Evolutionary conservation across 306 rosid genomes (phyloP).

Genomic region (Acacia melanoxylon): DNA sequence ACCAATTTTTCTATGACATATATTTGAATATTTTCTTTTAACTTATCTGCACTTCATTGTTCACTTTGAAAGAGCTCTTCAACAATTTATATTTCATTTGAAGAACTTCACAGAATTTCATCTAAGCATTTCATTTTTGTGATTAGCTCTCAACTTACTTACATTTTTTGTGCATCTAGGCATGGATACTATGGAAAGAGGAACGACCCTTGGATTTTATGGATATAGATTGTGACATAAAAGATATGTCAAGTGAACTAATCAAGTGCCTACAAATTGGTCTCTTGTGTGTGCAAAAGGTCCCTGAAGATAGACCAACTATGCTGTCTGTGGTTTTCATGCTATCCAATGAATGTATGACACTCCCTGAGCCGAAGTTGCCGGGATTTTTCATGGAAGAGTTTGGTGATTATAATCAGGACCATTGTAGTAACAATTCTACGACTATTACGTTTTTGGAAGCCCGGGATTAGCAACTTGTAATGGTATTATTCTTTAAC

Average conservation of each 20-base stretch:
- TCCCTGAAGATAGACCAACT: conserved; percentile 45
- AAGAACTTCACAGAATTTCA: too few relatives aligned
- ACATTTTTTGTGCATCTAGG: conserved; percentile 13
- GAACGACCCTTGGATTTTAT: conserved; percentile 24
- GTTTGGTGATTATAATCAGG: background rate
- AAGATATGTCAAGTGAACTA: conserved; percentile 23
- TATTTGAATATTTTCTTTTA: background rate
- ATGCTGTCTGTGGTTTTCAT: conserved; percentile 46
- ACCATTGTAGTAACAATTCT: background rate
- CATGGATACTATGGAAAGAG: conserved; percentile 37
- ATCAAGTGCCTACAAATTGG: conserved; percentile 50
- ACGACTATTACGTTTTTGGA: background rate
- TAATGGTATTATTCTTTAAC: too few relatives aligned
- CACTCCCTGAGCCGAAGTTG: conserved; percentile 28
- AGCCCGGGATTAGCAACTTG: background rate
- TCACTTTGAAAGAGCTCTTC: background rate
- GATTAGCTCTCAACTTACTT: background rate
- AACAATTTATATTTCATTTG: too few relatives aligned
- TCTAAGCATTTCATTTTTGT: background rate
- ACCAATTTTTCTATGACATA: background rate
- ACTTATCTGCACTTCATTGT: background rate
- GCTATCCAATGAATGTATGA: conserved; percentile 29
- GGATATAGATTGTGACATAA: conserved; percentile 24
- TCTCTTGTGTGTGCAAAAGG: conserved; percentile 47
- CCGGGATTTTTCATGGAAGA: background rate